Evolutionary conservation across 1,139 yeast genomes (phyloP).

Genomic region (Suhomyces terraborum): DNA sequence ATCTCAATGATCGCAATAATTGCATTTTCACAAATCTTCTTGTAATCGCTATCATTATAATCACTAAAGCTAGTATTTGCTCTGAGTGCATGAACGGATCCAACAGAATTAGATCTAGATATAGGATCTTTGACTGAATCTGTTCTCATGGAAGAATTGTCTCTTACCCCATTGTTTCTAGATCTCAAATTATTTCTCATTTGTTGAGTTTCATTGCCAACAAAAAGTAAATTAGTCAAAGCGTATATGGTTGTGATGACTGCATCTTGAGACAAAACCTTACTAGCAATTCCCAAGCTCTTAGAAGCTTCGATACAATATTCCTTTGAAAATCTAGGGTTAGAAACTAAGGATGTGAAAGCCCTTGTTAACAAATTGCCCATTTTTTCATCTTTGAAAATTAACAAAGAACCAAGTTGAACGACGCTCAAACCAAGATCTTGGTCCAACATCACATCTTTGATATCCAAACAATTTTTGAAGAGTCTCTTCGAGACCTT

Average conservation of each 20-base stretch:
- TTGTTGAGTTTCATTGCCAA: conserved; percentile 43
- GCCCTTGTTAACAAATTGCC: conserved; percentile 52
- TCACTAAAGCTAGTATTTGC: conserved; percentile 17
- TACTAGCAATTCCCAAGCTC: conserved; percentile 48
- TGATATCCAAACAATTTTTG: conserved; percentile 42
- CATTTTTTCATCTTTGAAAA: conserved; percentile 45
- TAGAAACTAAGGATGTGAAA: conserved; percentile 51
- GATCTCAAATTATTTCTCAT: conserved; percentile 20
- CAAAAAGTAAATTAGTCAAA: conserved; percentile 70
- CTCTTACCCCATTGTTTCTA: conserved; percentile 22
- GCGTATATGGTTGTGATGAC: conserved; percentile 88
- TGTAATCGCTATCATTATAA: conserved; percentile 35
- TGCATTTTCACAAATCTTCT: conserved; percentile 56
- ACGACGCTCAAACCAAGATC: conserved; percentile 52
- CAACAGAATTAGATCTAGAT: conserved; percentile 23
- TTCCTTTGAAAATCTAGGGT: conserved; percentile 38
- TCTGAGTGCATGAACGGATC: conserved; percentile 16
- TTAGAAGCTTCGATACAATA: conserved; percentile 39
- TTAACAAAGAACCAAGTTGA: conserved; percentile 57
- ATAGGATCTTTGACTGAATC: conserved; percentile 15
- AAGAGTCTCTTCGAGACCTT: conserved; percentile 38
- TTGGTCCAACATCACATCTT: conserved; percentile 45
- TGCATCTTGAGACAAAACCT: conserved; percentile 68
- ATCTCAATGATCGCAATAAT: conserved; percentile 73
- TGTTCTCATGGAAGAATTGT: conserved; percentile 19